Conservation (phyloP, 2,329 filamentous ascomycete species). For the Phialocephala subalpina region DNA sequence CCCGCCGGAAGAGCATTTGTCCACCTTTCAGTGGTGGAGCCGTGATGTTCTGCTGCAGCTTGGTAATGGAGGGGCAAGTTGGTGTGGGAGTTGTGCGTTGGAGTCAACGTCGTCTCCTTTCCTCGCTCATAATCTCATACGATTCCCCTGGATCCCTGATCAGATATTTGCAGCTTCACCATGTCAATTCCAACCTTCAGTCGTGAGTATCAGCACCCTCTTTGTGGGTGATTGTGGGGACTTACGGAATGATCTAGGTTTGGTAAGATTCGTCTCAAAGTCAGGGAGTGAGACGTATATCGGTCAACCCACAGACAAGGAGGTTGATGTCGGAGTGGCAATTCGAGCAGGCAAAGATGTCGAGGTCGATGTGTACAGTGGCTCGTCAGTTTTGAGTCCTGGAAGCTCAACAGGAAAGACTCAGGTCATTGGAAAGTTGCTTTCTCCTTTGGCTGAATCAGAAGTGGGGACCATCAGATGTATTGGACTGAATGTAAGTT, state of each 20-base stretch:
- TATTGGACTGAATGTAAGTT: constrained; percentile 57
- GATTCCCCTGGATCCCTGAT: constrained; percentile 2
- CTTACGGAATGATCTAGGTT: constrained; percentile 49
- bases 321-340: constrained; percentile 64
- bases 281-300: constrained; percentile 59
- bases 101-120: constrained; percentile 48
- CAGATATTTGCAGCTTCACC: constrained; percentile 11
- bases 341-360: constrained; percentile 64
- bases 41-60: constrained; percentile 17
- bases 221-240: constrained; percentile 16
- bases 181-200: constrained; percentile 34
- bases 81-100: not conserved
- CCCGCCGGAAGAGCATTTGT: constrained; percentile 9
- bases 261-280: constrained; percentile 66
- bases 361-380: constrained; percentile 62
- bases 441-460: constrained; percentile 52
- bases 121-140: not conserved
- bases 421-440: constrained; percentile 51
- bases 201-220: constrained; percentile 25
- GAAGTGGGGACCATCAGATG: constrained; percentile 58
- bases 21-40: constrained; percentile 2
- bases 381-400: constrained; percentile 62
- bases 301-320: constrained; percentile 60
- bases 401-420: constrained; percentile 58
- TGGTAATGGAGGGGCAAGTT: constrained; percentile 8